Base-by-base conservation (phyloP, 2,329 filamentous ascomycete species). In the Corynespora cassiicola region DNA sequence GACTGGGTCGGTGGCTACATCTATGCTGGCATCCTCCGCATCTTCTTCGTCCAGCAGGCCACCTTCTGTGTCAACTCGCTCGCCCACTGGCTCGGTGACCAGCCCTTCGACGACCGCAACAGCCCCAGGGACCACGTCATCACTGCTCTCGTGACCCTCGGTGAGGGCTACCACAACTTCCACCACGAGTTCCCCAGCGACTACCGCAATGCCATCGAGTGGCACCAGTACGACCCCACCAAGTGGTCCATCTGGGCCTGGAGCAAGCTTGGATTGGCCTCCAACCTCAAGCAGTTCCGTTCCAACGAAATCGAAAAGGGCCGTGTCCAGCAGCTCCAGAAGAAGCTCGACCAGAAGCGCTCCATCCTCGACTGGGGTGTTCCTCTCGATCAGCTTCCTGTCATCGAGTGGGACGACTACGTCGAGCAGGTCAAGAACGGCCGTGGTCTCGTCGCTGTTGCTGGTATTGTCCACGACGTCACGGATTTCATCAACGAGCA, bases 21-120 rank as follows among this genome's bases (percentile, higher is more conserved):
- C 66, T 78, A 77, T 49, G 74, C 70, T 15, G 75, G 75, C 43
- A 75, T 78, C 52, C 70, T 77, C 38, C 71, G 75, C 52, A 75
- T 77, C 58, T 75, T 75, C 63, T 73, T 76, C 58, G 73, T 77
- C 41, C 74, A 78, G 58, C 75, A 78, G 60, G 73, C 74, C 31
- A 77, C 75, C 29, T 78, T 78, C 70, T 77, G 75, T 44, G 74
- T 78, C 65, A 78, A 78, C 67, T 77, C 75, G 7, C 71, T 78
- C 32, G 75, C 75, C 28, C 75, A 78, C 58, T 78, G 74, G 73
- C 71, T 78, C 39, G 75, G 75, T 19, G 69, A 72, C 44, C 69
- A 72, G 59, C 69, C 69, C 21, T 72, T 72, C 41, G 69, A 72
- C 44, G 69, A 72, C 62, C 67, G 69, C 51, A 72, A 72, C 62